These are phyloP conservation scores for Astrocystis sublimbata DNA, from an alignment of 495 filamentous ascomycete genomes.

Conservation along the genomic window DNA sequence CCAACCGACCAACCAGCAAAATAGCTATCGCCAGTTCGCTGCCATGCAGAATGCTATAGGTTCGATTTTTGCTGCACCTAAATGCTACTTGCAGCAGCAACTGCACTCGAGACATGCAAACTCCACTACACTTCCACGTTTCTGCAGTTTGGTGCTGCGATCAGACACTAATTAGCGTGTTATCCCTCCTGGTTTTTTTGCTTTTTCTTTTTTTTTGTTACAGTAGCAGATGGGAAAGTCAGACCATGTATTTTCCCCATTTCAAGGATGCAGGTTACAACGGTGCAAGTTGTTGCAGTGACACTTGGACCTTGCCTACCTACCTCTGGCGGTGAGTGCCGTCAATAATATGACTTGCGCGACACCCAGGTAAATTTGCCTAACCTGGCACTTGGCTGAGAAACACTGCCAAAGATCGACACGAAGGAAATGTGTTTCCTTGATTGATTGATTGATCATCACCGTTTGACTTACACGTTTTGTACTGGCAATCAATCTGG, in stretches of 20 bases:
- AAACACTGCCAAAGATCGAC: too few species aligned
- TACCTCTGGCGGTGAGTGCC: background rate
- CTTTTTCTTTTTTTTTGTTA: too few species aligned
- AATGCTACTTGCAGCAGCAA: too few species aligned
- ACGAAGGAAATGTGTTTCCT: too few species aligned
- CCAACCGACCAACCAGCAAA: background rate
- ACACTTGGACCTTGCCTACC: background rate
- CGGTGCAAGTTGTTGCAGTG: too few species aligned
- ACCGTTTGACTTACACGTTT: background rate
- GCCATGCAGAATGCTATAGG: background rate
- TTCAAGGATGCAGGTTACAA: background rate
- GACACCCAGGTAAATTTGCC: background rate
- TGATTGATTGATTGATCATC: background rate
- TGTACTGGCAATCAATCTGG: conserved; percentile 1
- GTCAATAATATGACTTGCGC: too few species aligned
- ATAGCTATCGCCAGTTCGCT: background rate
- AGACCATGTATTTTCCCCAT: background rate
- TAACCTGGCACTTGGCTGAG: background rate
- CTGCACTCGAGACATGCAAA: background rate
- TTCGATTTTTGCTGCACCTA: background rate
- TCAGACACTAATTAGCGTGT: background rate
- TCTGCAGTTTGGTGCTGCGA: conserved; percentile 1
- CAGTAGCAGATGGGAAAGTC: background rate
- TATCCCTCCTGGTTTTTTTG: background rate
- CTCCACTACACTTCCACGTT: background rate